phyloP scores from a whole-genome alignment of 108 stramenopile species.

The Fragilaria crotonensis region DNA sequence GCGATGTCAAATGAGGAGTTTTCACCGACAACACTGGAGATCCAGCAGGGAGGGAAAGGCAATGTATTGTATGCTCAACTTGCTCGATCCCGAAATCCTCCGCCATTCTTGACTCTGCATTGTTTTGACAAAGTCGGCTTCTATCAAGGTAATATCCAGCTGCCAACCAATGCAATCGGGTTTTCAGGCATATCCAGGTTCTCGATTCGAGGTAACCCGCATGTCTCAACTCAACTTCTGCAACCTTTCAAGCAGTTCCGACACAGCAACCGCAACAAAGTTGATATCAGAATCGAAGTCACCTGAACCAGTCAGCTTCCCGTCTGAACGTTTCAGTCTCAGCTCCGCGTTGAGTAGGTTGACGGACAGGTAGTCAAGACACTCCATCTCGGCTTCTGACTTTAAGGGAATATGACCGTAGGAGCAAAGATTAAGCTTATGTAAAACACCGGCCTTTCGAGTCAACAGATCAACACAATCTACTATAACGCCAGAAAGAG shows the following conservation, averaged over 20 bases:
- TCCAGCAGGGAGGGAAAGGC: slow-evolving; percentile 12
- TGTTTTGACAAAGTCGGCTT: slow-evolving; percentile 32
- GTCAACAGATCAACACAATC: slow-evolving; percentile 31
- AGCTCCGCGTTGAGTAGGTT: slow-evolving; percentile 70
- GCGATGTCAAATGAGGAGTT: slow-evolving; percentile 66
- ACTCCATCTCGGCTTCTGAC: not conserved
- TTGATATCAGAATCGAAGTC: no score
- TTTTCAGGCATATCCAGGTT: slow-evolving; percentile 23
- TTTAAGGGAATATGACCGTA: not conserved
- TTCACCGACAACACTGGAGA: slow-evolving; percentile 11
- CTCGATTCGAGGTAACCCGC: not conserved
- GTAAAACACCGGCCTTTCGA: not conserved
- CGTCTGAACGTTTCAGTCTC: slow-evolving; percentile 55
- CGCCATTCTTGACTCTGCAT: slow-evolving; percentile 40
- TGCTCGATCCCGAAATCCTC: slow-evolving; percentile 44
- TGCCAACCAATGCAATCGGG: slow-evolving; percentile 61
- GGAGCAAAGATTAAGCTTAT: slow-evolving; percentile 10
- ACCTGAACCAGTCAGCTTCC: no score
- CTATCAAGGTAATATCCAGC: slow-evolving; percentile 59
- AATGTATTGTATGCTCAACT: slow-evolving; percentile 37
- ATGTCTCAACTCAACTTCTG: slow-evolving; percentile 9
- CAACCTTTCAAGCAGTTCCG: no score
- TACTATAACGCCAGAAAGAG: slow-evolving; percentile 36
- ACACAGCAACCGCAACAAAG: no score
- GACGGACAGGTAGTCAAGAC: slow-evolving; percentile 27